Evolutionary conservation across 1,139 yeast genomes (phyloP).

Genomic region (Diutina ranongensis): DNA sequence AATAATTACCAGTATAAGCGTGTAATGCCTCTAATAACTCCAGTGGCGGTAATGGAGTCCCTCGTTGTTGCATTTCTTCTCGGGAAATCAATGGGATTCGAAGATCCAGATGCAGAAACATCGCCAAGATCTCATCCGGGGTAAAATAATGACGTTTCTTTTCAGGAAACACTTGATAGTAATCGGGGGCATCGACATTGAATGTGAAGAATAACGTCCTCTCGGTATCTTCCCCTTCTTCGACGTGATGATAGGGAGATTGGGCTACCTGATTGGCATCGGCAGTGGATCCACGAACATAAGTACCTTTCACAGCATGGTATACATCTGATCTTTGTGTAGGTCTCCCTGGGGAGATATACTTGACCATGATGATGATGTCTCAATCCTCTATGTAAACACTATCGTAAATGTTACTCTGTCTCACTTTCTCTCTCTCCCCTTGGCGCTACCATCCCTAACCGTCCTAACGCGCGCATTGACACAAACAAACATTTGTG

Average conservation of each 20-base stretch:
- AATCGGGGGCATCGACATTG: conserved; percentile 1
- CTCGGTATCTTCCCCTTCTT: neutral
- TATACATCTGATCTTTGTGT: neutral
- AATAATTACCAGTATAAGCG: neutral
- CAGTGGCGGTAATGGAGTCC: neutral
- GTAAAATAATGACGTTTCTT: neutral
- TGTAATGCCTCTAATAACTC: neutral
- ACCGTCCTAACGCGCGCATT: too few relatives aligned
- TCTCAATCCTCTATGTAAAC: too few relatives aligned
- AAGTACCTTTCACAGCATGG: neutral
- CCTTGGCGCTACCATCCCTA: too few relatives aligned
- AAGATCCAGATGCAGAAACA: neutral
- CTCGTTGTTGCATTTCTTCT: neutral
- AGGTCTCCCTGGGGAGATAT: neutral
- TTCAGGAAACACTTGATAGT: neutral
- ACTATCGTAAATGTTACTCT: too few relatives aligned
- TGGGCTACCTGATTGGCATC: neutral
- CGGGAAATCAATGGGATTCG: neutral
- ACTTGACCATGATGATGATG: neutral
- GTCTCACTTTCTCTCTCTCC: too few relatives aligned
- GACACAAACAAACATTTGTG: too few relatives aligned
- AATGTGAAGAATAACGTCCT: neutral
- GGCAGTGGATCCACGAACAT: neutral
- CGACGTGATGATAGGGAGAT: neutral
- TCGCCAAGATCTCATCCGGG: neutral